phyloP scores from a whole-genome alignment of 1,284 basidiomycete genomes.

The Puccinia novopanici region DNA sequence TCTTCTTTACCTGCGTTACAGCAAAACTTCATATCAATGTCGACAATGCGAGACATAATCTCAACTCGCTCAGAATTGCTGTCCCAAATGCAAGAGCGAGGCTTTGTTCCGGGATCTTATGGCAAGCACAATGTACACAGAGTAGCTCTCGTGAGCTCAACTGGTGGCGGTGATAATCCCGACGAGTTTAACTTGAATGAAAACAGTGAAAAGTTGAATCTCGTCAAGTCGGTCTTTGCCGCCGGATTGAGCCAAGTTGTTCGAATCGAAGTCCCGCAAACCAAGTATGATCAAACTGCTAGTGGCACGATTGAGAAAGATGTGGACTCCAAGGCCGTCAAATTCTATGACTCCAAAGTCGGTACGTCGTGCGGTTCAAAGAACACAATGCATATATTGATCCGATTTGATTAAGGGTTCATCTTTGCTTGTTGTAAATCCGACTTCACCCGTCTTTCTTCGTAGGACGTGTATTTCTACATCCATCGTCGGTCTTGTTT shows the following conservation, averaged over 20 bases:
- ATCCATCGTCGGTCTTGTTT: slow-evolving; percentile 83
- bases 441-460: slow-evolving; percentile 20
- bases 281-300: slow-evolving; percentile 78
- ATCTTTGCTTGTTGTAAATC: slow-evolving; percentile 5
- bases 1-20: neutral
- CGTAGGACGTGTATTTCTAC: slow-evolving; percentile 71
- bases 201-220: slow-evolving; percentile 68
- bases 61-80: slow-evolving; percentile 78
- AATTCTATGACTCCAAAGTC: slow-evolving; percentile 68
- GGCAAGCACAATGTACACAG: slow-evolving; percentile 58
- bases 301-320: slow-evolving; percentile 78
- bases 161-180: neutral
- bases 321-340: slow-evolving; percentile 77
- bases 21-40: slow-evolving; percentile 75
- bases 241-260: slow-evolving; percentile 73
- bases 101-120: slow-evolving; percentile 65
- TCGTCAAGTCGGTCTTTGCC: slow-evolving; percentile 78
- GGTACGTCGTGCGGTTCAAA: slow-evolving; percentile 21
- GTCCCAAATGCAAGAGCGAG: slow-evolving; percentile 71
- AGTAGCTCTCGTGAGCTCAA: slow-evolving; percentile 51
- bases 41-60: slow-evolving; percentile 77
- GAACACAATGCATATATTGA: neutral
- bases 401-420: neutral
- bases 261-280: slow-evolving; percentile 72
- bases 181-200: slow-evolving; percentile 21